Evolutionary conservation across 2,329 filamentous ascomycete species (phyloP).

Genomic region (Bipolaris cookei): DNA sequence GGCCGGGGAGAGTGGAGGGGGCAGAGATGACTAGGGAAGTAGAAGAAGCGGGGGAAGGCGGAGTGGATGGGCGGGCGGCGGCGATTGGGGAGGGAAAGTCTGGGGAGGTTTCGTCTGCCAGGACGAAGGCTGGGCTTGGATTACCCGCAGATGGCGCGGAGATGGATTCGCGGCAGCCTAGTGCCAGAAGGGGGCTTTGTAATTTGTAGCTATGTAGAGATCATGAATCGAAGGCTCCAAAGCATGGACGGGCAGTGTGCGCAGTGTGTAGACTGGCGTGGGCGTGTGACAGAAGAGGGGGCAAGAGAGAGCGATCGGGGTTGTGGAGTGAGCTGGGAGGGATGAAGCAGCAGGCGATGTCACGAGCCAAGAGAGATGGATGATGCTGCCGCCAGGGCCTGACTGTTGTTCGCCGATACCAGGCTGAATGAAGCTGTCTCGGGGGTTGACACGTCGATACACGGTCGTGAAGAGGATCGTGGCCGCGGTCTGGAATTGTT

Average conservation of each 20-base stretch:
- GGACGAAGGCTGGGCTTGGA: slow-evolving; percentile 60
- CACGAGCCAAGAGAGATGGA: slow-evolving; percentile 29
- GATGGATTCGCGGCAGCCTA: slow-evolving; percentile 30
- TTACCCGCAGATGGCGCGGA: slow-evolving; percentile 44
- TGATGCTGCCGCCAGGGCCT: slow-evolving; percentile 12
- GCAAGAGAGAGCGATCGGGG: slow-evolving; percentile 7
- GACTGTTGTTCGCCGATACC: slow-evolving; percentile 1
- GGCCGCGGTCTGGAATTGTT: background rate
- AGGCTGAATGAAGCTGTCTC: slow-evolving; percentile 10
- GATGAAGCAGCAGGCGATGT: slow-evolving; percentile 29
- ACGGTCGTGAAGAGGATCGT: background rate
- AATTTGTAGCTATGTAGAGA: slow-evolving; percentile 11
- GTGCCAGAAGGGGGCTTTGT: slow-evolving; percentile 26
- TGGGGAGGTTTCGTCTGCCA: slow-evolving; percentile 72
- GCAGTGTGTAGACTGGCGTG: background rate
- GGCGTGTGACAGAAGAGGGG: slow-evolving; percentile 8
- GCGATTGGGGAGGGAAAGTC: slow-evolving; percentile 65
- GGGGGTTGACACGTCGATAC: background rate
- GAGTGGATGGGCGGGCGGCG: slow-evolving; percentile 69
- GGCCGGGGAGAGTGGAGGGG: slow-evolving; percentile 26
- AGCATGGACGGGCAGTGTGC: background rate
- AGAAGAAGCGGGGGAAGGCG: slow-evolving; percentile 18
- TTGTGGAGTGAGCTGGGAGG: slow-evolving; percentile 11
- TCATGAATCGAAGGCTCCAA: slow-evolving; percentile 1
- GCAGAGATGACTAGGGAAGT: slow-evolving; percentile 19